Percentiles rank a stretch among this genome's conserved stretches.
Conservation (phyloP, 2,329 filamentous ascomycete genomes). For the Monilinia laxa region DNA sequence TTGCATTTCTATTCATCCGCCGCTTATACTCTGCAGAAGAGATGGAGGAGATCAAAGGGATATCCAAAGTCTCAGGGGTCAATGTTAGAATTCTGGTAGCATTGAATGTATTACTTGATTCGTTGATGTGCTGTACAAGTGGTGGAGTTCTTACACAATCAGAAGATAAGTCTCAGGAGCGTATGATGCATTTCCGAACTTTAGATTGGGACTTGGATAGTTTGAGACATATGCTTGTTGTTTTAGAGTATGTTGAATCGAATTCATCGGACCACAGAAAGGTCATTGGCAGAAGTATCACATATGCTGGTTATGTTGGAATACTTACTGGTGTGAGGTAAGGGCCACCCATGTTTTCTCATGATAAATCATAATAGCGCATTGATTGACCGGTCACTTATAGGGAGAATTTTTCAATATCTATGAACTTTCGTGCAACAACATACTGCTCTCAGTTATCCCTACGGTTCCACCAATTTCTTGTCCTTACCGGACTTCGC, state of each 20-base stretch:
- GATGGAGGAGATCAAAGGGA: slow-evolving; percentile 59
- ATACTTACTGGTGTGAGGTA: slow-evolving; percentile 51
- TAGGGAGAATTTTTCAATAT: slow-evolving; percentile 47
- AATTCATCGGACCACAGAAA: slow-evolving; percentile 36
- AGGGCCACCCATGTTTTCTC: slow-evolving; percentile 26
- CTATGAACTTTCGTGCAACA: slow-evolving; percentile 52
- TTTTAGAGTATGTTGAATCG: slow-evolving; percentile 44
- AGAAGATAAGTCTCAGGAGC: slow-evolving; percentile 26
- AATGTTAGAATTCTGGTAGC: slow-evolving; percentile 60
- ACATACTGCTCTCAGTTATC: slow-evolving; percentile 46
- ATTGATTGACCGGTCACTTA: not conserved
- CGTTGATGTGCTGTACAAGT: slow-evolving; percentile 65
- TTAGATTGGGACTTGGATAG: slow-evolving; percentile 49
- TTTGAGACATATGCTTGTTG: slow-evolving; percentile 43
- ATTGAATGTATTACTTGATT: slow-evolving; percentile 62
- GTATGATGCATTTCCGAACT: slow-evolving; percentile 56
- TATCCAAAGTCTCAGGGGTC: slow-evolving; percentile 51
- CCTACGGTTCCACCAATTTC: slow-evolving; percentile 49
- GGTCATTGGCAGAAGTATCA: slow-evolving; percentile 49
- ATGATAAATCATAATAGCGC: too few relatives aligned
- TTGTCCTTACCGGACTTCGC: slow-evolving; percentile 54
- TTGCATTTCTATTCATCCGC: slow-evolving; percentile 50
- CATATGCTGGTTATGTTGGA: slow-evolving; percentile 54
- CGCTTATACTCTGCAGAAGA: slow-evolving; percentile 55
- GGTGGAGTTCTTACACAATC: slow-evolving; percentile 45